Base-by-base conservation (phyloP, 805 yeast species). In the Kodamaea kakaduensis region DNA sequence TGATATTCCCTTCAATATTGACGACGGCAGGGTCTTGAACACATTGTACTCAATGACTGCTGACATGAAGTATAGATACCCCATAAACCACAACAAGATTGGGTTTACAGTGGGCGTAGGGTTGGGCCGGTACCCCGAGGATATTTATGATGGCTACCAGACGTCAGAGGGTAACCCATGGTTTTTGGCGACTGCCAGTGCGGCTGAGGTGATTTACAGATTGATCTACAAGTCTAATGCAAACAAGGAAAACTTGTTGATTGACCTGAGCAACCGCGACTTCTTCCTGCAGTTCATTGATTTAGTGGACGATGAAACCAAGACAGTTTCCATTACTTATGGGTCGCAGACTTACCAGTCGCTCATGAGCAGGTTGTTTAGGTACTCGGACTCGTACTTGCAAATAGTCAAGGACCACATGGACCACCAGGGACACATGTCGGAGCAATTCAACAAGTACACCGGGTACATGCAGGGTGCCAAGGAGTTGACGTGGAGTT, bases 101-200 rank as follows among this genome's bases (percentile, higher is more conserved):
- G 64, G 67, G 2, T 50, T 63, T 25, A 59, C 43, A 12, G 48
- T 58, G 3, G 84, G 83, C 3, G 79, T 81, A 33, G 95, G 83
- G 0, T 59, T 89, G 35, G 97, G 97, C 3, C 71, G 97, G 52
- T 89, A 89, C 52, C 96, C 97, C 1, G 97, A 89, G 52, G 97
- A 89, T 59, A 56, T 81, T 7, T 89, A 89, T 57, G 81, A 89
- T 55, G 96, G 96, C 0, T 61, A 67, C 41, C 78, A 77, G 0
- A 64, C 73, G 0, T 68, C 81, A 20, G 86, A 81, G 48, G 97
- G 96, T 3, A 88, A 89, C 51, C 97, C 97, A 5, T 89, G 97
- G 97, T 87, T 88, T 52, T 73, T 89, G 39, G 64, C 84, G 3
- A 84, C 90, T 1, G 75, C 83, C 0, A 67, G 83, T 3, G 86